Evolutionary conservation across 2,329 filamentous ascomycete genomes (phyloP), one percentile per base, ranked within the genome.

Genomic region (Aureobasidium sp.): DNA sequence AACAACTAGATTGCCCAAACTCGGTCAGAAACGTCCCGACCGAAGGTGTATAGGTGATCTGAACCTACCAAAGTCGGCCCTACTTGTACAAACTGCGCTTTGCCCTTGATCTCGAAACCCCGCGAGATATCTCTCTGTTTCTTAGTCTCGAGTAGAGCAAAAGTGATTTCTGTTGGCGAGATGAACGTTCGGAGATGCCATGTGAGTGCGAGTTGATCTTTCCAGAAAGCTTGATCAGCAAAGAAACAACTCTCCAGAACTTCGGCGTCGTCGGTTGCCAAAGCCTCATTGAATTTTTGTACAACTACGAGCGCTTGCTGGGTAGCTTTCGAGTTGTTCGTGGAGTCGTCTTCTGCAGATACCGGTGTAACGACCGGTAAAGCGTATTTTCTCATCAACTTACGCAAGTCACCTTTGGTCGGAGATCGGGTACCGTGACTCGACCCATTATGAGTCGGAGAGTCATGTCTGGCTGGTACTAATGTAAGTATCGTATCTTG

Each of bases 161-260:
- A 15, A n/a, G 55, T 25, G 9, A 59, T 47, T 3, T 7, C 20
- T 2, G 20, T 18, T 6, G 38, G 55, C 5, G 55, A n/a, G 10
- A 23, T 59, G 40, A 59, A 45, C 11, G 55, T 59, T n/a, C 55
- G 55, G 8, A 59, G 33, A 36, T 59, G 55, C 27, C 38, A 59
- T 4, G 55, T 59, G 11, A 59, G 31, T 33, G 55, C 55, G 11
- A 59, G 55, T 11, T 59, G 27, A 18, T 59, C 55, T 13, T 59
- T 59, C 55, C 55, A 59, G 27, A 59, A 59, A 5, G 55, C 23
- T n/a, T 59, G 55, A 13, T 47, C 55, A 3, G 55, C 27, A 18
- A 45, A 33, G 25, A 59, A 59, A 36, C 55, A 59, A 18, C 15
- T n/a, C 40, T 47, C 29, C 5, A 59, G 16, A 6, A 16, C 23